These are phyloP conservation scores for Colletotrichum gigasporum DNA, from an alignment of 2,329 filamentous ascomycete species.

Conservation along the genomic window DNA sequence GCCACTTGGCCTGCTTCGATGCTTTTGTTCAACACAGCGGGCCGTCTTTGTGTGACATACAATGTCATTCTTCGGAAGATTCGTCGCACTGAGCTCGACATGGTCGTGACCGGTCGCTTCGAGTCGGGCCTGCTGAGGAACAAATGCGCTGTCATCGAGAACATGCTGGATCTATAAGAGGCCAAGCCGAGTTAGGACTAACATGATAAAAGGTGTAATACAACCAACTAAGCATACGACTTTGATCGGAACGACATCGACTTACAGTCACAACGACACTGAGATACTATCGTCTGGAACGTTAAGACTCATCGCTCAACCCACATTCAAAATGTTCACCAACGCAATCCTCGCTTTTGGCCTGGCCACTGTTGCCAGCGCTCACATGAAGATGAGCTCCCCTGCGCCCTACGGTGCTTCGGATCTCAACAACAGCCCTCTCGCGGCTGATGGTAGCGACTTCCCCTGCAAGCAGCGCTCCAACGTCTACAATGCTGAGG, in stretches of 20 bases:
- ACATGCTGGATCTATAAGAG: conserved; percentile 10
- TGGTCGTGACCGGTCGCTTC: conserved; percentile 21
- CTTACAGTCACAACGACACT: conserved; percentile 28
- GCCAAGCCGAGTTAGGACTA: conserved; percentile 8
- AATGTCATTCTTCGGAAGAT: conserved; percentile 28
- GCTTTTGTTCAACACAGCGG: conserved; percentile 26
- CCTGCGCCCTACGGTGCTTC: conserved; percentile 70
- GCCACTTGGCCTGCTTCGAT: not conserved
- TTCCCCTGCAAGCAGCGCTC: conserved; percentile 84
- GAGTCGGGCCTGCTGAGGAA: conserved; percentile 28
- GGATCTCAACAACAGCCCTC: conserved; percentile 67
- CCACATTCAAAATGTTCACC: conserved; percentile 61
- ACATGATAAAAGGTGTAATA: conserved; percentile 25
- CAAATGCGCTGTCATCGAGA: conserved; percentile 21
- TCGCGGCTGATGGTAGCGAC: conserved; percentile 67
- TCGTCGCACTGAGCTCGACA: conserved; percentile 9
- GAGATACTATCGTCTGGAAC: conserved; percentile 50
- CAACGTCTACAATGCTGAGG: conserved; percentile 55
- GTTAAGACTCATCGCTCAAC: conserved; percentile 39
- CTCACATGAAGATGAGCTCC: conserved; percentile 79
- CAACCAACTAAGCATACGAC: conserved; percentile 5
- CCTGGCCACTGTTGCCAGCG: conserved; percentile 68
- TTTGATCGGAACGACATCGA: conserved; percentile 15
- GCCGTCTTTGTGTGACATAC: conserved; percentile 17
- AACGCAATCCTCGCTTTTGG: conserved; percentile 62